These are phyloP conservation scores for Cenchrus purpureus DNA, from an alignment of 176 grass and related monocot genomes.

Conservation along the genomic window DNA sequence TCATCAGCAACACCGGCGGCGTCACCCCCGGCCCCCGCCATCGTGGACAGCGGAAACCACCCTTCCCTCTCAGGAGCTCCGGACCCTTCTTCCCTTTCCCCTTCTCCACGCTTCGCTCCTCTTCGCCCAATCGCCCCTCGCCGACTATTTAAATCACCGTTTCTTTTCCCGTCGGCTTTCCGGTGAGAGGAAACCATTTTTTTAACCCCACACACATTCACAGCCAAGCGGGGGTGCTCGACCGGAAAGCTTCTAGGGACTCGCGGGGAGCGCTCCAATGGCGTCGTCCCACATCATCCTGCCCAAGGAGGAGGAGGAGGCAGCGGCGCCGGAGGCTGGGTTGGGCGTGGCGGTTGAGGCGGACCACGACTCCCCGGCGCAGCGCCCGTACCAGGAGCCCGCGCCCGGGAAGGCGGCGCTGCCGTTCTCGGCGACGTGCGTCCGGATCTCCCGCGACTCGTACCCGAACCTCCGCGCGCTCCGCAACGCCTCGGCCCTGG, in stretches of 20 bases:
- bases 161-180: background rate
- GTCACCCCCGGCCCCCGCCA: background rate
- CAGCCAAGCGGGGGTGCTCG: slow-evolving; percentile 5
- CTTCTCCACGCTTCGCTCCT: slow-evolving; percentile 49
- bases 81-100: slow-evolving; percentile 41
- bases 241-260: background rate
- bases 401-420: slow-evolving; percentile 32
- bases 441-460: slow-evolving; percentile 83
- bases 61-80: background rate
- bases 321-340: slow-evolving; percentile 19
- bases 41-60: slow-evolving; percentile 19
- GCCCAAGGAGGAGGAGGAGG: slow-evolving; percentile 54
- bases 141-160: slow-evolving; percentile 42
- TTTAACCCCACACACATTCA: background rate
- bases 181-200: background rate
- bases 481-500: slow-evolving; percentile 37
- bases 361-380: slow-evolving; percentile 50
- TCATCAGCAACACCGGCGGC: background rate
- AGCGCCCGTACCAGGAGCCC: slow-evolving; percentile 15
- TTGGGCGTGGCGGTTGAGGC: slow-evolving; percentile 38
- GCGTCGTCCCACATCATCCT: slow-evolving; percentile 60
- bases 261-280: slow-evolving; percentile 17
- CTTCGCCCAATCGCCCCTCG: background rate
- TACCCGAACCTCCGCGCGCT: slow-evolving; percentile 86
- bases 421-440: slow-evolving; percentile 81